A percentile compares a stretch with the other conserved stretches of the same genome.
These are phyloP conservation scores for Asterochloris sp. DNA, from an alignment of 139 green algal species.

Conservation along the genomic window DNA sequence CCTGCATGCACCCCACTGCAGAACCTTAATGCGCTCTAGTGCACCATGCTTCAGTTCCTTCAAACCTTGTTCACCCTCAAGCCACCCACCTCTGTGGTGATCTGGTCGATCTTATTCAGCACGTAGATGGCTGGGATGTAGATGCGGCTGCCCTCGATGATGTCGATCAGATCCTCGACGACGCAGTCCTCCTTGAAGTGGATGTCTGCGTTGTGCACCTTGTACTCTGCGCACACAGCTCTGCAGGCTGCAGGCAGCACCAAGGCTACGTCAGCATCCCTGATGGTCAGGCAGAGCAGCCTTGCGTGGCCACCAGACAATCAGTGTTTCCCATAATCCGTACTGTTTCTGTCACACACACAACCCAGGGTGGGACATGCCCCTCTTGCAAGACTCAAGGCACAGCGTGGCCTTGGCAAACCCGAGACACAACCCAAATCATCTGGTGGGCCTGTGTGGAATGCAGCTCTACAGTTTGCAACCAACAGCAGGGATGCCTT, in stretches of 20 bases:
- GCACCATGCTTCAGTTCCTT: neutral
- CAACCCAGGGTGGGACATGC: too few species aligned
- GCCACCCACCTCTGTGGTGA: neutral
- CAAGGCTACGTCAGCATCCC: neutral
- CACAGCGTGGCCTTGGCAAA: too few species aligned
- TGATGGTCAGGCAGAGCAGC: neutral
- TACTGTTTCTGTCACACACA: too few species aligned
- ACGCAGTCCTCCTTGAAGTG: slow-evolving; percentile 78
- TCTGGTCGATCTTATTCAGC: slow-evolving; percentile 94
- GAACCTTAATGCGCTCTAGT: neutral
- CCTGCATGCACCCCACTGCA: neutral
- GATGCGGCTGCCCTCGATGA: slow-evolving; percentile 93
- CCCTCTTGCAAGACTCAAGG: too few species aligned
- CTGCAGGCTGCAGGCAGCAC: slow-evolving; percentile 62
- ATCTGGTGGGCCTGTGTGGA: too few species aligned
- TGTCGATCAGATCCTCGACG: slow-evolving; percentile 94
- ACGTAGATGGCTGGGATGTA: slow-evolving; percentile 97
- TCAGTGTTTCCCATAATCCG: too few species aligned
- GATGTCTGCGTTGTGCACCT: slow-evolving; percentile 95
- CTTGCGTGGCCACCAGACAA: neutral
- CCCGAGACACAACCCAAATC: too few species aligned
- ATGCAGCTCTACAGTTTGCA: too few species aligned
- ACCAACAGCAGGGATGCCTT: too few species aligned
- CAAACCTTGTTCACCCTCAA: too few species aligned
- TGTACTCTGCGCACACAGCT: slow-evolving; percentile 80